Evolutionary conservation across 78 protist species (phyloP).

Genomic region (Dictyostelium citrinum): DNA sequence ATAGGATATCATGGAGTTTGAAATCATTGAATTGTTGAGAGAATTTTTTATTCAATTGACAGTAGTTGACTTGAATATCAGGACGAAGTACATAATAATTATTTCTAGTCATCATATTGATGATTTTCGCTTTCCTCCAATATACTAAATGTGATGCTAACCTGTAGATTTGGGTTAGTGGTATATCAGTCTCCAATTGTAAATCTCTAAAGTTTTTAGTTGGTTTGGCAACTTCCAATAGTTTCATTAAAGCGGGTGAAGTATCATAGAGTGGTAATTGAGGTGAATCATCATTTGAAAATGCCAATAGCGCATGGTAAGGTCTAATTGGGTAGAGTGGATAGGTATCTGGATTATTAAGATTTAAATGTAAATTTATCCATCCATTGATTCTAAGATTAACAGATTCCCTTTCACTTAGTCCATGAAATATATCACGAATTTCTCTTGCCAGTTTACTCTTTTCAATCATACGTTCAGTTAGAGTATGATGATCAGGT

Average conservation of each 20-base stretch:
- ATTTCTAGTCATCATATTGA: constrained; percentile 76
- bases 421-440: constrained; percentile 24
- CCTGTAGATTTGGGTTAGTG: constrained; percentile 60
- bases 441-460: constrained; percentile 58
- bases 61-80: neutral
- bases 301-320: constrained; percentile 69
- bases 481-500: constrained; percentile 54
- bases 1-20: constrained; percentile 44
- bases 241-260: constrained; percentile 39
- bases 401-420: neutral
- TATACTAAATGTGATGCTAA: constrained; percentile 79
- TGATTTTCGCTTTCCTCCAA: constrained; percentile 76
- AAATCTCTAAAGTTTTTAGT: constrained; percentile 71
- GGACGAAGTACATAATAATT: constrained; percentile 53
- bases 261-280: constrained; percentile 39
- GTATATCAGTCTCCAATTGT: constrained; percentile 74
- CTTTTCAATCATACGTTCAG: constrained; percentile 12
- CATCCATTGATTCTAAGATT: constrained; percentile 57
- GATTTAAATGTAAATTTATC: constrained; percentile 29
- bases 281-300: neutral
- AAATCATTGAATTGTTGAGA: constrained; percentile 32
- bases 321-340: constrained; percentile 72
- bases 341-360: constrained; percentile 46
- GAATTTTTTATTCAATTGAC: neutral
- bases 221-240: constrained; percentile 75